Evolutionary conservation across 495 filamentous ascomycete species (phyloP).

Genomic region (Xylaria nigripes): DNA sequence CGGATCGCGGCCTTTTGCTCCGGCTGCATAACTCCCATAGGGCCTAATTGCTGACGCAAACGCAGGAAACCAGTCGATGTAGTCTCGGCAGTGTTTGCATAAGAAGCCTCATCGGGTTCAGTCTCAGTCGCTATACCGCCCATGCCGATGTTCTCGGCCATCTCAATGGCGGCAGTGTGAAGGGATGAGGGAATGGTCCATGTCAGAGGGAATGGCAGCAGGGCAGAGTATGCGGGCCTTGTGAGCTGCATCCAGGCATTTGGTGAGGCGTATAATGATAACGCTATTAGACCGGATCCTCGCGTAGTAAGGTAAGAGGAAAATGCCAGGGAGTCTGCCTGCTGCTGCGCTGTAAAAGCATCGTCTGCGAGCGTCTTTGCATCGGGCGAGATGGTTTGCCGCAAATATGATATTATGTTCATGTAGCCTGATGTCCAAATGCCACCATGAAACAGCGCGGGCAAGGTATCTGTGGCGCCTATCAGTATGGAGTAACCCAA

Average conservation of each 20-base stretch:
- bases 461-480: constrained; percentile 56
- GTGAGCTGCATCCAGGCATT: constrained; percentile 70
- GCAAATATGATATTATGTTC: constrained; percentile 65
- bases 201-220: constrained; percentile 75
- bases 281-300: constrained; percentile 59
- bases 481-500: background rate
- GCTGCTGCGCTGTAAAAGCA: constrained; percentile 56
- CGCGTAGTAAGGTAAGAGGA: constrained; percentile 56
- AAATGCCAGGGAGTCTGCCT: constrained; percentile 65
- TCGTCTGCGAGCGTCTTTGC: constrained; percentile 35
- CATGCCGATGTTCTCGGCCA: constrained; percentile 69
- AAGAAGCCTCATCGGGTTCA: constrained; percentile 19
- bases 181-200: constrained; percentile 66
- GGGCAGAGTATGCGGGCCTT: constrained; percentile 62
- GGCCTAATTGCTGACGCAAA: constrained; percentile 19
- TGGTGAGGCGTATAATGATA: constrained; percentile 81
- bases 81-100: constrained; percentile 21
- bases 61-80: constrained; percentile 24
- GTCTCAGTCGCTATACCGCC: constrained; percentile 28
- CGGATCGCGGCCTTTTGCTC: constrained; percentile 53
- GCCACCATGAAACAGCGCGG: constrained; percentile 57
- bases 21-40: constrained; percentile 27
- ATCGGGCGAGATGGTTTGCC: constrained; percentile 49
- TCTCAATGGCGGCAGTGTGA: constrained; percentile 56
- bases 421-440: constrained; percentile 63